A percentile compares a stretch with the other conserved stretches of the same genome.
Evolutionary conservation across 2,329 filamentous ascomycete genomes (phyloP).

Genomic region (Cladosporium sphaerospermum): DNA sequence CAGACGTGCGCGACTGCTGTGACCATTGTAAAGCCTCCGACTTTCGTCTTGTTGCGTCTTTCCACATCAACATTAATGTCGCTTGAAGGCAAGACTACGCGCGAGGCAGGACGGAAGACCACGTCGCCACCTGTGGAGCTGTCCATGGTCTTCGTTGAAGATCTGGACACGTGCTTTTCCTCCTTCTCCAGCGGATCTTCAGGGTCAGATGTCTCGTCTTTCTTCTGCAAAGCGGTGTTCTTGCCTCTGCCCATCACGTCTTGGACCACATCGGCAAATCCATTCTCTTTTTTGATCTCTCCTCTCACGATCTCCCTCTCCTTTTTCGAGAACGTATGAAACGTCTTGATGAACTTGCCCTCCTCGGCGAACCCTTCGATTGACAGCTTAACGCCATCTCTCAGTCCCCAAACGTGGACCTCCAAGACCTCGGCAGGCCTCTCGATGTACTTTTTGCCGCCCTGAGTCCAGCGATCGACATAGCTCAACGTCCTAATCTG

Average conservation of each 20-base stretch:
- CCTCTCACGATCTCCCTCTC: constrained; percentile 66
- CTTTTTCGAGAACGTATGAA: constrained; percentile 69
- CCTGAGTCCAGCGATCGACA: constrained; percentile 76
- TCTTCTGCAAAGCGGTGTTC: constrained; percentile 19
- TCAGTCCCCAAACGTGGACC: constrained; percentile 81
- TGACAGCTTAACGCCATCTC: constrained; percentile 79
- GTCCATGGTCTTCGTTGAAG: constrained; percentile 5
- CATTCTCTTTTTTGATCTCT: constrained; percentile 36
- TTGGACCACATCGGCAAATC: constrained; percentile 40
- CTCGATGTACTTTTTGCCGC: constrained; percentile 74
- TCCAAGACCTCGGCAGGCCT: constrained; percentile 78
- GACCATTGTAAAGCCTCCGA: constrained; percentile 76
- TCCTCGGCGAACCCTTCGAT: constrained; percentile 84
- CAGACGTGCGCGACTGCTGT: constrained; percentile 91
- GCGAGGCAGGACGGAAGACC: constrained; percentile 65
- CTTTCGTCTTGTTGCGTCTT: constrained; percentile 70
- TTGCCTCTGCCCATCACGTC: constrained; percentile 36
- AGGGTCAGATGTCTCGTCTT: constrained; percentile 15
- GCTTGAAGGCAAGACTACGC: constrained; percentile 67
- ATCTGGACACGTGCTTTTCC: background rate
- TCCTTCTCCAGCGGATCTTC: constrained; percentile 12
- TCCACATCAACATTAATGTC: constrained; percentile 91
- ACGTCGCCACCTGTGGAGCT: constrained; percentile 57
- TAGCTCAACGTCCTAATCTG: constrained; percentile 85
- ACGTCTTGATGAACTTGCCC: constrained; percentile 74